Evolutionary conservation across 306 rosid species (phyloP).

Genomic region (Gynostemma pentaphyllum): DNA sequence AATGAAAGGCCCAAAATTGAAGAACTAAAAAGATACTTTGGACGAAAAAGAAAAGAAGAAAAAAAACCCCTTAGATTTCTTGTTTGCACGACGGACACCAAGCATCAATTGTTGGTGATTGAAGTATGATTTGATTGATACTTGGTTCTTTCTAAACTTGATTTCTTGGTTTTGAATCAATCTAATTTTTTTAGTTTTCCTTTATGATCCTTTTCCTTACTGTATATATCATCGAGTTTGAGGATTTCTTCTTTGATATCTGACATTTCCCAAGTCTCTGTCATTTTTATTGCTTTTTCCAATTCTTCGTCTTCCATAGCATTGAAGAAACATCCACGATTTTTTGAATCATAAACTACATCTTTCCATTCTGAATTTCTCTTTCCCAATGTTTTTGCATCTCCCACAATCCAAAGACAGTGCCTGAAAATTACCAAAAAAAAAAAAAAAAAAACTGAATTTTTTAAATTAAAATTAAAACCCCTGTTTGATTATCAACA

Average conservation of each 20-base stretch:
- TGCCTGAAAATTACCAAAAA: constrained; percentile 20
- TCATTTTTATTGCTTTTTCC: constrained; percentile 20
- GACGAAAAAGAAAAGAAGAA: no score
- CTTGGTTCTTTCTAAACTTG: no score
- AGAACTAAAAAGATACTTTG: no score
- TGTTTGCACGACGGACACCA: no score
- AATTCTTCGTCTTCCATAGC: constrained; percentile 40
- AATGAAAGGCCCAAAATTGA: no score
- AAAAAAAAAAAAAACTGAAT: neutral
- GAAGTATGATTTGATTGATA: no score
- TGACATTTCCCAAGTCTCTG: no score
- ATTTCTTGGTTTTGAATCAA: no score
- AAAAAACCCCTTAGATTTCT: no score
- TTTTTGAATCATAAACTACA: constrained; percentile 34
- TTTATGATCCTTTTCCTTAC: constrained; percentile 19
- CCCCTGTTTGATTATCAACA: no score
- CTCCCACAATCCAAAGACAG: constrained; percentile 56
- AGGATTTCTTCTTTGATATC: constrained; percentile 30
- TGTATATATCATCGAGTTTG: constrained; percentile 41
- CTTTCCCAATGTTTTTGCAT: constrained; percentile 21
- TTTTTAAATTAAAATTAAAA: neutral
- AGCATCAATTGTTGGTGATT: no score
- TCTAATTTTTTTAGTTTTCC: constrained; percentile 12
- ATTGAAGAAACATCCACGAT: constrained; percentile 35
- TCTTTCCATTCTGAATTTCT: constrained; percentile 31